Percentiles rank a stretch among this genome's conserved stretches.
These are phyloP conservation scores for Tetragonia tetragonoides DNA, from an alignment of 148 eudicot genomes.

Conservation along the genomic window DNA sequence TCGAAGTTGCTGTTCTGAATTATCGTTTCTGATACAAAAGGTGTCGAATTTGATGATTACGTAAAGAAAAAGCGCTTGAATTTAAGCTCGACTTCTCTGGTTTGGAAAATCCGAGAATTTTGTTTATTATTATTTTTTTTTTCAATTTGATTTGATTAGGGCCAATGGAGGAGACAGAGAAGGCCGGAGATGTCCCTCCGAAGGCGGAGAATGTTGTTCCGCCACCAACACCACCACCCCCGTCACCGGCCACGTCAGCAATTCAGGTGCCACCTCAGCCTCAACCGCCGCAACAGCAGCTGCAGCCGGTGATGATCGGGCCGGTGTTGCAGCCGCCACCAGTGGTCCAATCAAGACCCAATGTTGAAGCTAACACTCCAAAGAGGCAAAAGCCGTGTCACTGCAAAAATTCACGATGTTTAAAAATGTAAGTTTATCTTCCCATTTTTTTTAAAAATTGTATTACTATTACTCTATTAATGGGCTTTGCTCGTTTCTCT, in stretches of 20 bases:
- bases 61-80: neutral
- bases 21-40: too few species aligned
- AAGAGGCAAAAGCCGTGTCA: slow-evolving; percentile 97
- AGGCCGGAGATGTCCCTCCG: slow-evolving; percentile 35
- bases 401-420: slow-evolving; percentile 92
- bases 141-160: slow-evolving; percentile 5
- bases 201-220: neutral
- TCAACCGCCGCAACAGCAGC: slow-evolving; percentile 12
- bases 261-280: slow-evolving; percentile 5
- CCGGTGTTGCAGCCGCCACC: slow-evolving; percentile 29
- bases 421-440: slow-evolving; percentile 76
- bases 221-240: neutral
- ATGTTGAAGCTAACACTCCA: slow-evolving; percentile 76
- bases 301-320: slow-evolving; percentile 21
- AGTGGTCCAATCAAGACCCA: slow-evolving; percentile 48
- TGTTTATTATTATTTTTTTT: neutral
- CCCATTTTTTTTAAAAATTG: neutral
- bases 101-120: slow-evolving; percentile 6
- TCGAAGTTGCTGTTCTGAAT: too few species aligned
- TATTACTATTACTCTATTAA: too few species aligned
- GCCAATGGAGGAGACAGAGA: slow-evolving; percentile 59
- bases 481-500: too few species aligned
- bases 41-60: slow-evolving; percentile 6
- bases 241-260: slow-evolving; percentile 22
- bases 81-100: slow-evolving; percentile 15